phyloP scores from a whole-genome alignment of 768 basidiomycete genomes.

The Amanita rubescens region DNA sequence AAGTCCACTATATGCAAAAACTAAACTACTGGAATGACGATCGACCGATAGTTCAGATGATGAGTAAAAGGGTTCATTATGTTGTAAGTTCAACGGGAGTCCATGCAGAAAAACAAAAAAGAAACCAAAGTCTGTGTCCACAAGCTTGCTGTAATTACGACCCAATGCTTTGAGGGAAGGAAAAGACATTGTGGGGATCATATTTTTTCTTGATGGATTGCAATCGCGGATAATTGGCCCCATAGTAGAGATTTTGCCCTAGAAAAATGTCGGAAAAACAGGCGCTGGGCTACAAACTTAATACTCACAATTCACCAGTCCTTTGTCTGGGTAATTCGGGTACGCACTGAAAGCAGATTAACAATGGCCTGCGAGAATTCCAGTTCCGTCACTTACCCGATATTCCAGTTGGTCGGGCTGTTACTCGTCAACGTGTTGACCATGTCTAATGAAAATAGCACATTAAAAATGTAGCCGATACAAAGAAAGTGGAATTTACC shows the following conservation, averaged over 20 bases:
- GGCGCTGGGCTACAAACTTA: neutral
- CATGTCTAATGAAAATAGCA: slow-evolving; percentile 18
- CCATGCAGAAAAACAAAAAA: too few species aligned
- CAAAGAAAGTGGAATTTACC: slow-evolving; percentile 17
- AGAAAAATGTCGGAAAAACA: neutral
- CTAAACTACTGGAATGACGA: too few species aligned
- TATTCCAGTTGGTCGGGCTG: slow-evolving; percentile 27
- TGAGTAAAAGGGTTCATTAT: too few species aligned
- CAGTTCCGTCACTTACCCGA: slow-evolving; percentile 18
- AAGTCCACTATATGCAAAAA: too few species aligned
- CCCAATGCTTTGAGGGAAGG: slow-evolving; percentile 23
- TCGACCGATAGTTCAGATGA: too few species aligned
- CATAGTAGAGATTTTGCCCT: slow-evolving; percentile 31
- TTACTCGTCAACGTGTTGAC: slow-evolving; percentile 25
- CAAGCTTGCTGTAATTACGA: neutral
- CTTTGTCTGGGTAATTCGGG: slow-evolving; percentile 36
- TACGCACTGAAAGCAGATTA: slow-evolving; percentile 23
- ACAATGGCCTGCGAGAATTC: too few species aligned
- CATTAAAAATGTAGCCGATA: neutral
- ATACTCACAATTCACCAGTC: slow-evolving; percentile 27
- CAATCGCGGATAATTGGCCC: slow-evolving; percentile 23
- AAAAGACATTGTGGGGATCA: slow-evolving; percentile 31
- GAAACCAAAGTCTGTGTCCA: too few species aligned
- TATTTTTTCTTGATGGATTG: slow-evolving; percentile 23
- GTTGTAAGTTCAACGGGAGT: too few species aligned